Percentiles rank a stretch among this genome's conserved stretches.
These are phyloP conservation scores for Fusarium ambrosium DNA, from an alignment of 2,329 filamentous ascomycete genomes.

Conservation along the genomic window DNA sequence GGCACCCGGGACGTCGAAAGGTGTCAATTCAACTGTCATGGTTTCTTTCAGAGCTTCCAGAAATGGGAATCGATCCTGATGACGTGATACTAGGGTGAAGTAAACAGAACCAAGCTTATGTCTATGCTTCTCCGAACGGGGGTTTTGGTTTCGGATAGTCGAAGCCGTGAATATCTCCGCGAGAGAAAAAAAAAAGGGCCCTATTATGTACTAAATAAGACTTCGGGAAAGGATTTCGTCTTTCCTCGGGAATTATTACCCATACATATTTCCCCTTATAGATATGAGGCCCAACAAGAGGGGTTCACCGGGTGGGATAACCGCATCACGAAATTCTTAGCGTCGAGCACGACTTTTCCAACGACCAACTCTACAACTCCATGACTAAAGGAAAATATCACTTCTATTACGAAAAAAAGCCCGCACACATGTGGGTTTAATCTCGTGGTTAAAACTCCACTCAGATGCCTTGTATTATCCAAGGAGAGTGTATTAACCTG, in stretches of 20 bases:
- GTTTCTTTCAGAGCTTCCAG: background rate
- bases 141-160: background rate
- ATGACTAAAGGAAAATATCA: background rate
- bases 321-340: conserved; percentile 17
- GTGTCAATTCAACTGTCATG: background rate
- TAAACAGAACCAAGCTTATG: background rate
- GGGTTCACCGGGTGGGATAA: conserved; percentile 4
- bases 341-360: conserved; percentile 12
- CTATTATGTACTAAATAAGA: background rate
- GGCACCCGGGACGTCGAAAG: conserved; percentile 23
- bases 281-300: background rate
- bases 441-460: background rate
- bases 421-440: background rate
- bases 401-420: background rate
- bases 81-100: background rate
- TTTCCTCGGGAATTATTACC: background rate
- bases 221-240: background rate
- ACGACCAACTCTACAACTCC: background rate
- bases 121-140: background rate
- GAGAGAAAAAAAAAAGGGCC: background rate
- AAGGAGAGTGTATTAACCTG: no score
- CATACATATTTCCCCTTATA: background rate
- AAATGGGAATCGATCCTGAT: background rate
- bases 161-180: background rate
- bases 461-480: background rate